Conservation (phyloP, 805 yeast genomes). For the Kregervanrija delftensis region DNA sequence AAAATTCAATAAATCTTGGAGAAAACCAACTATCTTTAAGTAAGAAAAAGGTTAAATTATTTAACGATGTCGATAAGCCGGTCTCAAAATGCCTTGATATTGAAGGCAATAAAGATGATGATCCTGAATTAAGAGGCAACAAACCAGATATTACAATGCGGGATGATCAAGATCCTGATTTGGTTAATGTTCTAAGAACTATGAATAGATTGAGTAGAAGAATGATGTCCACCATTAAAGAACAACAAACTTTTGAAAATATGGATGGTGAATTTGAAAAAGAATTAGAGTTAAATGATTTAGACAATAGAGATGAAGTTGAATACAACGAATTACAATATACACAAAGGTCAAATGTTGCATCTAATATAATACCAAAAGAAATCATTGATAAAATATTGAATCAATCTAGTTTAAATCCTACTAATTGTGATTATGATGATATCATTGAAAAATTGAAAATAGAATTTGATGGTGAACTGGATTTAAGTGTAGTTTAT, state of each 20-base stretch:
- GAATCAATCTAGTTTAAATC: conserved; percentile 22
- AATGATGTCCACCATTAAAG: conserved; percentile 56
- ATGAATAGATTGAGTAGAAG: conserved; percentile 85
- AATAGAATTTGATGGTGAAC: conserved; percentile 15
- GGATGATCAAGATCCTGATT: conserved; percentile 54
- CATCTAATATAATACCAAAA: conserved; percentile 20
- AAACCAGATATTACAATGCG: conserved; percentile 87
- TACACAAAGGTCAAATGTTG: conserved; percentile 22
- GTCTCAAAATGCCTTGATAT: conserved; percentile 73
- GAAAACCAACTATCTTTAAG: conserved; percentile 4
- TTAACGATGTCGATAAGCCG: conserved; percentile 32
- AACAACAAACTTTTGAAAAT: conserved; percentile 30
- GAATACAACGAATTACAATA: conserved; percentile 45
- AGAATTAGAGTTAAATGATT: conserved; percentile 44
- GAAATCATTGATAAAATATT: conserved; percentile 14
- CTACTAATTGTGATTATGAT: conserved; percentile 21
- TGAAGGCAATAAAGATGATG: conserved; percentile 75
- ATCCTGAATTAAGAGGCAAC: conserved; percentile 69
- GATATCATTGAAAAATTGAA: conserved; percentile 17
- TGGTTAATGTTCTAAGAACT: conserved; percentile 70
- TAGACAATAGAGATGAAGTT: conserved; percentile 39
- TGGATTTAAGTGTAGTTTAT: conserved; percentile 21
- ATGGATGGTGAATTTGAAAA: conserved; percentile 33
- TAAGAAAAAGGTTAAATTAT: conserved; percentile 27
- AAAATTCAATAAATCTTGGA: conserved; percentile 1